Percentiles rank a stretch among this genome's conserved stretches.
These are phyloP conservation scores for Citeromyces hawaiiensis DNA, from an alignment of 1,139 yeast genomes.

Conservation along the genomic window DNA sequence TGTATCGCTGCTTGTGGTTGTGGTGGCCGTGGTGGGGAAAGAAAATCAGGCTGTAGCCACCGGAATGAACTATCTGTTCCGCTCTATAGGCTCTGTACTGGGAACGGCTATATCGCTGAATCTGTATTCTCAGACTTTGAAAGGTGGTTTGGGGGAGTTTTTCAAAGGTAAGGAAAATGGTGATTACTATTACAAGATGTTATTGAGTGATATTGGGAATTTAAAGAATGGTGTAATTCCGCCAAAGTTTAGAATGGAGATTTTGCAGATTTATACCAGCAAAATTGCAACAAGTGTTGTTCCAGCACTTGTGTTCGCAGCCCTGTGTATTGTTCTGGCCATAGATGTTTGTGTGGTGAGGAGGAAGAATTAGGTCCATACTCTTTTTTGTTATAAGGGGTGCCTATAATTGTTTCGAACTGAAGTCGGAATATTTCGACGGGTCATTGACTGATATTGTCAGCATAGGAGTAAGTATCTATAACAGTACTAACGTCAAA, in stretches of 20 bases:
- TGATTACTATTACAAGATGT: not conserved
- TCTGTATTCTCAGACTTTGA: conserved; percentile 13
- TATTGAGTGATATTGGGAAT: not conserved
- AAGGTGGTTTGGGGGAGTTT: not conserved
- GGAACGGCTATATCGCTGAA: conserved; percentile 31
- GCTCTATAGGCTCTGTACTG: conserved; percentile 31
- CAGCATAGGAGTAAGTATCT: too few species aligned
- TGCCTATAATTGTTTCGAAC: too few species aligned
- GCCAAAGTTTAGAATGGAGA: not conserved
- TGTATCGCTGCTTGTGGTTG: conserved; percentile 26
- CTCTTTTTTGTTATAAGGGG: too few species aligned
- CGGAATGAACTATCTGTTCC: conserved; percentile 28
- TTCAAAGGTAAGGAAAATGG: conserved; percentile 1
- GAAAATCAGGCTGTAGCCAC: conserved; percentile 24
- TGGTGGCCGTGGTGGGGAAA: conserved; percentile 26
- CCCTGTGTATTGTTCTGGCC: not conserved
- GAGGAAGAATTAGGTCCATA: not conserved
- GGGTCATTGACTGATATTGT: too few species aligned
- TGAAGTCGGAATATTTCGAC: too few species aligned
- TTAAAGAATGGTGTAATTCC: not conserved
- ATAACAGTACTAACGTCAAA: too few species aligned
- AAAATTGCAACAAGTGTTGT: not conserved
- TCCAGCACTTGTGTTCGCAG: not conserved
- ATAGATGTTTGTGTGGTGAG: not conserved
- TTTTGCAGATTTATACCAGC: too few species aligned